A percentile compares a stretch with the other conserved stretches of the same genome.
These are phyloP conservation scores for Forsythia suspensa DNA, from an alignment of 257 asterid genomes.

Conservation along the genomic window DNA sequence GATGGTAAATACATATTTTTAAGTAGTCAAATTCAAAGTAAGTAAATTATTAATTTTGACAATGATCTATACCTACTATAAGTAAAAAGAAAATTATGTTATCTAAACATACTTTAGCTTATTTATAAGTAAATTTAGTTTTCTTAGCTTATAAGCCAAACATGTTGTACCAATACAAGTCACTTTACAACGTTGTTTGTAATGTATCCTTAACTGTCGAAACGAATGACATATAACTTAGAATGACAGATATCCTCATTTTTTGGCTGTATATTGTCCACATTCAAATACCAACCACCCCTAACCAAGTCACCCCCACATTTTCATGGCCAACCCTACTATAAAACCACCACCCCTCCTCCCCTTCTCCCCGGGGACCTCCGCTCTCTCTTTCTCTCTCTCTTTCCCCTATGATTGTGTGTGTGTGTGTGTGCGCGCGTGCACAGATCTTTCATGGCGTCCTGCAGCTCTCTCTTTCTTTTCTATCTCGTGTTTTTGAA, in stretches of 20 bases:
- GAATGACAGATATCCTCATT: neutral
- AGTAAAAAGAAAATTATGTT: no score
- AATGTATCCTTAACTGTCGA: neutral
- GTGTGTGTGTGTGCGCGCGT: neutral
- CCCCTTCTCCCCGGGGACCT: neutral
- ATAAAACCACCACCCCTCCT: neutral
- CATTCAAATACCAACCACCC: neutral
- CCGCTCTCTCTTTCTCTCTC: neutral
- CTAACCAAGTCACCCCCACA: neutral
- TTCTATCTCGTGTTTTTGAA: conserved; percentile 25
- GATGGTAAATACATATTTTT: neutral
- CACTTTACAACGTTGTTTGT: neutral
- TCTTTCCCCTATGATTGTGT: neutral
- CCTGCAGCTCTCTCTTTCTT: neutral
- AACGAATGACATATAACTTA: neutral
- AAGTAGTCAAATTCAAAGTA: neutral
- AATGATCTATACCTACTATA: neutral
- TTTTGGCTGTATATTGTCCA: neutral
- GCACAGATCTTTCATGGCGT: conserved; percentile 40
- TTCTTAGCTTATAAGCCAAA: conserved; percentile 2
- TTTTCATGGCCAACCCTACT: neutral
- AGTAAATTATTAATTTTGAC: neutral
- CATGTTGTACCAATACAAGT: neutral
- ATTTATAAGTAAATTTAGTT: neutral
- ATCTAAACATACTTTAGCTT: no score